Percentiles rank a stretch among this genome's conserved stretches.
Evolutionary conservation across 2,329 filamentous ascomycete genomes (phyloP).

Genomic region (Myotisia sp.): DNA sequence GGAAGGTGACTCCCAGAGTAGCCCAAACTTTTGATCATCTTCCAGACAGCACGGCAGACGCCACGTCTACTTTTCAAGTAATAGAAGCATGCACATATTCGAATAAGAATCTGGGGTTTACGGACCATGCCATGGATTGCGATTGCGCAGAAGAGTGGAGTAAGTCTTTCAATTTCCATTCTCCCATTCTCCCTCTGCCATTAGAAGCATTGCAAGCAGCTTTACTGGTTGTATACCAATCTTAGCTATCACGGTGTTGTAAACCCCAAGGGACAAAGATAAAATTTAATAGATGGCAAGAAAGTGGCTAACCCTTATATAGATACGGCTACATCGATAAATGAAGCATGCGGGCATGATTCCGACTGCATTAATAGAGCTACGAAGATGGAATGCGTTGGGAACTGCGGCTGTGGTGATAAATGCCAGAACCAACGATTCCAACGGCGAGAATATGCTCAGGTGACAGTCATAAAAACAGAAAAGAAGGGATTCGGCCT

Average conservation of each 20-base stretch:
- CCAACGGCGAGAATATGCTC: slow-evolving; percentile 73
- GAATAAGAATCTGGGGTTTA: slow-evolving; percentile 78
- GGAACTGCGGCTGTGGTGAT: slow-evolving; percentile 72
- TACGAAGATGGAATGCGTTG: slow-evolving; percentile 91
- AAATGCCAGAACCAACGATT: slow-evolving; percentile 92
- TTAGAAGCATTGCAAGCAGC: no score
- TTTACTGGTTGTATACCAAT: no score
- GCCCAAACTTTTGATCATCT: slow-evolving; percentile 58
- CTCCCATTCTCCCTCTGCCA: no score
- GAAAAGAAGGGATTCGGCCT: slow-evolving; percentile 96
- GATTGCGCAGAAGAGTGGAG: slow-evolving; percentile 92
- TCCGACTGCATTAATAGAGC: slow-evolving; percentile 97
- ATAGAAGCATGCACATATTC: slow-evolving; percentile 81
- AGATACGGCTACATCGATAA: slow-evolving; percentile 42
- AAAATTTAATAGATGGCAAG: no score
- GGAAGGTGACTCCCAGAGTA: slow-evolving; percentile 51
- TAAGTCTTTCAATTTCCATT: slow-evolving; percentile 40
- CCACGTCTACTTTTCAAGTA: slow-evolving; percentile 61
- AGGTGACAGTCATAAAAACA: slow-evolving; percentile 90
- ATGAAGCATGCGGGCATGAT: slow-evolving; percentile 84
- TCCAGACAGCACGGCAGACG: slow-evolving; percentile 63
- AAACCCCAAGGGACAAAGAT: no score
- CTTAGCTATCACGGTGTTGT: no score
- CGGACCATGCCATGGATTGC: slow-evolving; percentile 87
- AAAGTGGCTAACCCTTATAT: slow-evolving; percentile 5